phyloP scores from a whole-genome alignment of 169 alveolate species.

The Eimeria tenella region DNA sequence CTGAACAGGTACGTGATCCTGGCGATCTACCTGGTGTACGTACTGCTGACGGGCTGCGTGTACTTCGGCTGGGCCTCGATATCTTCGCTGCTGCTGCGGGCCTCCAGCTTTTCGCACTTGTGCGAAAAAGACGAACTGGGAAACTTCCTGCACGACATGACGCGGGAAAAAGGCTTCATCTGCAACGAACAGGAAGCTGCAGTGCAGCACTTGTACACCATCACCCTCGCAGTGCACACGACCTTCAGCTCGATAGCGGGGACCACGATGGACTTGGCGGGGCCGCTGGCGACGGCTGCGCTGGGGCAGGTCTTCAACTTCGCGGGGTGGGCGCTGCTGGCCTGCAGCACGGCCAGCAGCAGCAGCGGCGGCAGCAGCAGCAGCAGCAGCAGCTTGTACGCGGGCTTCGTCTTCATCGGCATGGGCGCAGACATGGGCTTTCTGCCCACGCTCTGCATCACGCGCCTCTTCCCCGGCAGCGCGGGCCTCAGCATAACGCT shows the following conservation, averaged over 20 bases:
- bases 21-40: constrained; percentile 45
- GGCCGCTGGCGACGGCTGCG: constrained; percentile 82
- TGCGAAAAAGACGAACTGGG: not conserved
- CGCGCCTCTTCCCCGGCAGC: constrained; percentile 69
- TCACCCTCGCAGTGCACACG: constrained; percentile 78
- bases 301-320: constrained; percentile 81
- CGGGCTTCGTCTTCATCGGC: constrained; percentile 71
- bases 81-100: constrained; percentile 55
- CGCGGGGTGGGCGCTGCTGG: constrained; percentile 78
- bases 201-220: constrained; percentile 82
- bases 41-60: constrained; percentile 66
- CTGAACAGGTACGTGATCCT: constrained; percentile 48
- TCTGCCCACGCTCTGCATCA: constrained; percentile 58
- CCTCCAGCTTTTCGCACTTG: constrained; percentile 4
- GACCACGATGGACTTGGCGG: constrained; percentile 79
- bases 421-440: constrained; percentile 70
- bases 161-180: constrained; percentile 32
- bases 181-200: constrained; percentile 83
- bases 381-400: not conserved
- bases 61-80: constrained; percentile 74
- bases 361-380: not conserved
- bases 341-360: not conserved
- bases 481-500: constrained; percentile 64
- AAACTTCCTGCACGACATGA: not conserved
- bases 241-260: constrained; percentile 83